A percentile compares a stretch with the other conserved stretches of the same genome.
phyloP scores from a whole-genome alignment of 495 filamentous ascomycete species.

The Parathielavia appendiculata region DNA sequence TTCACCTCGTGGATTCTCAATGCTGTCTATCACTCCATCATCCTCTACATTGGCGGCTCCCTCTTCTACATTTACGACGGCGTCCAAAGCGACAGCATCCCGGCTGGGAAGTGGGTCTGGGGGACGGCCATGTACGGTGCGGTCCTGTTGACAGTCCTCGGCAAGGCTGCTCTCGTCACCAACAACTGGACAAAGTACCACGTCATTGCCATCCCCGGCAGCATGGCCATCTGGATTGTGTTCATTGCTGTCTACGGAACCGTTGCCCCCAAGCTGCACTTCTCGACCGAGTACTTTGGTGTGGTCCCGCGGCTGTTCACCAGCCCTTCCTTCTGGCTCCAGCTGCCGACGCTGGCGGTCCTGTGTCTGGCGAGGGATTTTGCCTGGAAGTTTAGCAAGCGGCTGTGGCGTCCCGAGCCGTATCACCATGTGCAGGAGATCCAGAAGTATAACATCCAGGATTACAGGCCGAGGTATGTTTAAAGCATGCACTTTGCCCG shows the following conservation, averaged over 20 bases:
- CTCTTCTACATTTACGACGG: conserved; percentile 77
- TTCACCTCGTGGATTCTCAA: conserved; percentile 91
- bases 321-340: conserved; percentile 83
- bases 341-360: conserved; percentile 71
- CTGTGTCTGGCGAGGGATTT: conserved; percentile 88
- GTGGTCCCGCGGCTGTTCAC: conserved; percentile 75
- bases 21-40: conserved; percentile 91
- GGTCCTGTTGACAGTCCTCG: conserved; percentile 83
- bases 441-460: conserved; percentile 99
- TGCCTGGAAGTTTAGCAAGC: conserved; percentile 77
- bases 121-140: conserved; percentile 87
- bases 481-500: background rate
- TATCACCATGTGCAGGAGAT: conserved; percentile 99
- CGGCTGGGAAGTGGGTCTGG: conserved; percentile 96
- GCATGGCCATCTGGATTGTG: conserved; percentile 82
- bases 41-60: conserved; percentile 81
- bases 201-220: conserved; percentile 91
- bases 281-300: conserved; percentile 81
- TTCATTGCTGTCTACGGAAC: conserved; percentile 89
- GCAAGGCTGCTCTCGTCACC: conserved; percentile 90
- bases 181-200: conserved; percentile 99
- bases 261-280: conserved; percentile 76
- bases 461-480: conserved; percentile 81
- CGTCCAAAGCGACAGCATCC: conserved; percentile 64
- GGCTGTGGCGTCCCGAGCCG: conserved; percentile 91